Percentiles rank a stretch among this genome's conserved stretches.
Evolutionary conservation across 2,329 filamentous ascomycete species (phyloP).

Genomic region (Penicillium capsulatum): DNA sequence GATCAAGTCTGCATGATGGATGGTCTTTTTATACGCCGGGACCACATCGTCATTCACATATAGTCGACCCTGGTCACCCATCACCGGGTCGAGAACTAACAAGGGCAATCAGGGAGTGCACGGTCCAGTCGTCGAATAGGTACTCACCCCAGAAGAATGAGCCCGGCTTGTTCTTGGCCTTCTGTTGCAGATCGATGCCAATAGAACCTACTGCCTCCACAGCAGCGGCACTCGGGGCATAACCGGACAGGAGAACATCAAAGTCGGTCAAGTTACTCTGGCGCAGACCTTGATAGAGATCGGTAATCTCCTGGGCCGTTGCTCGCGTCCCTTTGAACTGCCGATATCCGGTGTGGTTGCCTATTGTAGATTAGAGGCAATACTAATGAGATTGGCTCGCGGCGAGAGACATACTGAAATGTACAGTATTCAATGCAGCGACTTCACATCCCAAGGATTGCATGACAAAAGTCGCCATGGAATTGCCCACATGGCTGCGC

Average conservation of each 20-base stretch:
- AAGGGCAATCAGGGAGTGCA: neutral
- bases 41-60: conserved; percentile 92
- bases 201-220: conserved; percentile 82
- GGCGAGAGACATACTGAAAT: conserved; percentile 70
- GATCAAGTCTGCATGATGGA: conserved; percentile 82
- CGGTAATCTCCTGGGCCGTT: conserved; percentile 73
- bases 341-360: conserved; percentile 90
- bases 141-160: conserved; percentile 78
- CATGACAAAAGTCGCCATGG: conserved; percentile 92
- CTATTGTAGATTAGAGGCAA: conserved; percentile 45
- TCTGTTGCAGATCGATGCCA: conserved; percentile 70
- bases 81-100: conserved; percentile 85
- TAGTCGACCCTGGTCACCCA: conserved; percentile 90
- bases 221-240: conserved; percentile 80
- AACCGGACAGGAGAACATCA: conserved; percentile 91
- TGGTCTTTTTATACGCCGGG: conserved; percentile 76
- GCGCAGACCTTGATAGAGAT: conserved; percentile 78
- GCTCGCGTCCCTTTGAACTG: conserved; percentile 82
- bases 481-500: conserved; percentile 89
- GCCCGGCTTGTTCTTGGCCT: conserved; percentile 59
- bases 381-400: neutral
- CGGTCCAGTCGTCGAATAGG: neutral
- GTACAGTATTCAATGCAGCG: conserved; percentile 88
- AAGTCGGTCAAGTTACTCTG: conserved; percentile 83
- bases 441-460: conserved; percentile 93